Conservation (phyloP, 1,284 basidiomycete species). For the Malassezia japonica region DNA sequence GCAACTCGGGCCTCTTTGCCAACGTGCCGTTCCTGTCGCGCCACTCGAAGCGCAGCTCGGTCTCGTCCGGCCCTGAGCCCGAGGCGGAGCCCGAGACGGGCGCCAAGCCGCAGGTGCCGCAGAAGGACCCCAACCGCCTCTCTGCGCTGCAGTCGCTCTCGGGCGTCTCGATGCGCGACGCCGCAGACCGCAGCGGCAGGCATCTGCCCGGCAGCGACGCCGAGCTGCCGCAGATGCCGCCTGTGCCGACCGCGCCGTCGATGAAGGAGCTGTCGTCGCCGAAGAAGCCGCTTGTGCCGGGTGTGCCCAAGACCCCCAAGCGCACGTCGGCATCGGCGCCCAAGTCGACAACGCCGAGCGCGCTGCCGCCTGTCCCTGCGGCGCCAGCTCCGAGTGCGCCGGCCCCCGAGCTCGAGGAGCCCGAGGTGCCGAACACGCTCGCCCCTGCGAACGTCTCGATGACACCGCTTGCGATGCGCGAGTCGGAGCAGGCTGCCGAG, state of each 20-base stretch:
- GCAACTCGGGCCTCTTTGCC: not conserved
- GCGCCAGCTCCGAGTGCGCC: not conserved
- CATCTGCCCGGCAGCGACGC: not conserved
- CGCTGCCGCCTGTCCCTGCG: not conserved
- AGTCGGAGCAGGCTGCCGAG: no score
- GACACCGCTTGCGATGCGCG: not conserved
- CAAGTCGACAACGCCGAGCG: not conserved
- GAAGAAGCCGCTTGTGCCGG: not conserved
- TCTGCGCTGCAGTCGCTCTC: not conserved
- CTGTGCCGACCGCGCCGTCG: slow-evolving; percentile 2
- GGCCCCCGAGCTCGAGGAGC: not conserved
- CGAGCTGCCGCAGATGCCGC: not conserved
- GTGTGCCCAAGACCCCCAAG: not conserved
- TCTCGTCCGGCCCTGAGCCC: not conserved
- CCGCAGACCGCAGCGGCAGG: not conserved
- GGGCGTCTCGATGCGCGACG: not conserved
- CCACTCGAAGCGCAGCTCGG: not conserved
- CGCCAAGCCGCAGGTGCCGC: slow-evolving; percentile 1
- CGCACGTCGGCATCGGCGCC: not conserved
- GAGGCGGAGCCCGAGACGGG: not conserved
- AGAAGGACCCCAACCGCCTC: not conserved
- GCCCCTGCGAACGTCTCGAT: not conserved
- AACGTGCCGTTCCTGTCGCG: slow-evolving; percentile 3
- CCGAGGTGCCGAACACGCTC: no score
- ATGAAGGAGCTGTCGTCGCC: not conserved